Conservation (phyloP, 208 protist species). For the Leishmania braziliensis region DNA sequence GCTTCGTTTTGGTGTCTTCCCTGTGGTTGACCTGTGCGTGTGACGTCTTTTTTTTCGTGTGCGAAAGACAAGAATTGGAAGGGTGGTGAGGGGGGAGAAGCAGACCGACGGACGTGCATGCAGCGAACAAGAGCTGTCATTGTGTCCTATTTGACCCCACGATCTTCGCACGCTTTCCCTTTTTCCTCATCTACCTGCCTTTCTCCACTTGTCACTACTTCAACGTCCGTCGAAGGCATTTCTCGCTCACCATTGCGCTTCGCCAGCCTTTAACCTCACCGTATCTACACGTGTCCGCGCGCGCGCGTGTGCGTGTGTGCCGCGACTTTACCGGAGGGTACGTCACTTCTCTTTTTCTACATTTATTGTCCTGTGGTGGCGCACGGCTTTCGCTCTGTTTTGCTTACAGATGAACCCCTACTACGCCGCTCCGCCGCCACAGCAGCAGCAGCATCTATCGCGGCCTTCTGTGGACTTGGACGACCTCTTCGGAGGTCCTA, state of each 20-base stretch:
- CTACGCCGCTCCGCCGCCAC: constrained; percentile 14
- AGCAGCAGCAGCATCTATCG: constrained; percentile 7
- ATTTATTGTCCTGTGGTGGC: constrained; percentile 1
- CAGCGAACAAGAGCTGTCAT: background rate
- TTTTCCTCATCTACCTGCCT: background rate
- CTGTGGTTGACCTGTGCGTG: background rate
- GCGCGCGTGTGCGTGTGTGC: constrained; percentile 15
- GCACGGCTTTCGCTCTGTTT: constrained; percentile 2
- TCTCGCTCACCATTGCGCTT: background rate
- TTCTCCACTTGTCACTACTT: constrained; percentile 2
- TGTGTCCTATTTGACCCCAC: background rate
- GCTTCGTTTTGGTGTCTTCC: background rate
- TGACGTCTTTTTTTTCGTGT: background rate
- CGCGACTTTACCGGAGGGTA: background rate
- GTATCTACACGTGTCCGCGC: constrained; percentile 36
- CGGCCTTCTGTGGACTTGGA: constrained; percentile 52
- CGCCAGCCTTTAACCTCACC: constrained; percentile 3
- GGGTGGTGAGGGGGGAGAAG: background rate
- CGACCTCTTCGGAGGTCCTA: constrained; percentile 67
- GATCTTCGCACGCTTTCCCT: background rate
- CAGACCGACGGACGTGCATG: background rate
- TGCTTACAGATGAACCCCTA: constrained; percentile 31
- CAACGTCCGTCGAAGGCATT: constrained; percentile 11
- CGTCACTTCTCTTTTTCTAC: background rate
- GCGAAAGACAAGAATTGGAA: background rate